Evolutionary conservation across 768 basidiomycete species (phyloP), one percentile per base, ranked within the genome.

Genomic region (Phaeotremella fagi): DNA sequence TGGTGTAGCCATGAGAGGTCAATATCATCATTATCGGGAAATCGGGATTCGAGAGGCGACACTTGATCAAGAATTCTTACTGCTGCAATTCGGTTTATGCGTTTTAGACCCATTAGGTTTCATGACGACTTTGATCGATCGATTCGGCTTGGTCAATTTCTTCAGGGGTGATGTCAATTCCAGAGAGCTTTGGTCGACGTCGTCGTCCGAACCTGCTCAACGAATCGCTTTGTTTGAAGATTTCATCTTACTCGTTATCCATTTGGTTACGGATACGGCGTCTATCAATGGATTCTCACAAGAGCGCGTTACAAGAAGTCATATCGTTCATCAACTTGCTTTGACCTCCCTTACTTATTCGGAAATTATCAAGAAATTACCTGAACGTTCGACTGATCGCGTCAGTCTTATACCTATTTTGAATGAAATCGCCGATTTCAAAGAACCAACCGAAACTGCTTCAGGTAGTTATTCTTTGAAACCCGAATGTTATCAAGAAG

Each of bases 31-130:
- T 71, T 99, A 99, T 72, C 86, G 91, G 24, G 94, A 98, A 71
- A 90, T 90, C 74, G 86, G 88, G 82, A 82, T 97, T 23, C 85
- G 94, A 18, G 95, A 99, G 72, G 80, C 90, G 4, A 95, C 94
- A 66, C 92, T 94, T 69, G 95, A 99, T 72, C 91, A 97, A 72
- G 95, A 90, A 60, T 78, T 95, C 16, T 91, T 85, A 78, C 82
- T 94, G 55, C 80, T 98, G 2, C 92, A 98, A 75, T 83, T 85
- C 0, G 85, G 86, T 0, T 81, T 98, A 46, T 80, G 87, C 66
- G 78, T 87, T 37, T 79, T 91, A 45, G 84, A 79, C 45, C 88
- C 90, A 2, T 80, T 87, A 62, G 78, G 82, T 22, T 82, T 95
- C 66, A 78, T 97, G 54, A 83, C 90, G 64, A 83, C 84, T 61